Evolutionary conservation across 495 filamentous ascomycete genomes (phyloP), one percentile per base, ranked within the genome.

Genomic region (Usnea hakonensis): DNA sequence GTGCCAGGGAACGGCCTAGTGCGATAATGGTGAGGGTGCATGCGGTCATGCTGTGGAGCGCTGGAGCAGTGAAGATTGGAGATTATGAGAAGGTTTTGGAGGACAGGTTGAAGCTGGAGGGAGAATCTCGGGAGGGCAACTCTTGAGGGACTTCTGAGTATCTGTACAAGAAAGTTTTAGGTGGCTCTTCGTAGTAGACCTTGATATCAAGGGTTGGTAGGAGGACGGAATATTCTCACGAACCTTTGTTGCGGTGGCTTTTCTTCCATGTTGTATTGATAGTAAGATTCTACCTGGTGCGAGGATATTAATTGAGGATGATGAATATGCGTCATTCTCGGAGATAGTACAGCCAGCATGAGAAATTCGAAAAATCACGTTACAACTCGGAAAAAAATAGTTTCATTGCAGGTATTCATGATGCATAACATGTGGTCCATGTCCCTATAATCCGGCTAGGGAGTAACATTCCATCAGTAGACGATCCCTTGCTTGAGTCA

Each of bases 11-110:
- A 26, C 14, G 13, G n/a, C 13, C 21, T 3, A 41, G 23, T 38
- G 53, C 26, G 38, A 32, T 28, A 9, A 32, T 41, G 4, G 60
- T 65, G 19, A 55, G 44, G 37, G 72, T 90, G 33, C 87, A 90
- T 67, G 87, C 87, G 0, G 70, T 90, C 19, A 73, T 90, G 68
- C 65, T 90, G 19, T 90, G 87, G 78, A 74, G 81, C 8, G 82
- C 88, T 8, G 87, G 84, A 9, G 77, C 81, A 21, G 69, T 92
- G 52, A 78, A 85, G 48, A 63, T 90, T 28, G 78, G 77, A 5
- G 78, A 80, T 58, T 92, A 92, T 76, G 84, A 89, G 72, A 60
- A 55, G n/a, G 63, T 55, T 55, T n/a, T 68, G 46, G 60, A 46
- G 48, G 46, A 60, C 16, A 58, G 66, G 54, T 57, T 60, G 50